phyloP scores from a whole-genome alignment of 768 basidiomycete species.

The Pleurotus giganteus region DNA sequence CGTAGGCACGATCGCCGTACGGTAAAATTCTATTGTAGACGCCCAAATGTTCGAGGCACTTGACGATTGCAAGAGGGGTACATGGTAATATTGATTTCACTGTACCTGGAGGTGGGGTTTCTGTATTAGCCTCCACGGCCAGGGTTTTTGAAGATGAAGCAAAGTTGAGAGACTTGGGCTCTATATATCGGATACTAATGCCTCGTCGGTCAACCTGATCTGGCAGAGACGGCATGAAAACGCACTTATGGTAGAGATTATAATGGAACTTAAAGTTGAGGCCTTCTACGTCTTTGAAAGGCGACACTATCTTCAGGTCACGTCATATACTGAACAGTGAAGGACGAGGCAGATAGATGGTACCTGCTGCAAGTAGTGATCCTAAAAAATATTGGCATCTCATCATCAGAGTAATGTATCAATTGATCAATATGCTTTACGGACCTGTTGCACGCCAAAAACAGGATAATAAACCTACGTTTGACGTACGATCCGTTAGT shows the following conservation, averaged over 20 bases:
- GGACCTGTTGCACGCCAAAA: conserved; percentile 83
- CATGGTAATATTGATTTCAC: conserved; percentile 98
- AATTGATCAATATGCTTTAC: conserved; percentile 20
- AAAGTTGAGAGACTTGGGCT: conserved; percentile 63
- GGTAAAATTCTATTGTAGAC: conserved; percentile 92
- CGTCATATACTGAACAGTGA: conserved; percentile 1
- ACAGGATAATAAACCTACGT: conserved; percentile 93
- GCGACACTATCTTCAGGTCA: conserved; percentile 74
- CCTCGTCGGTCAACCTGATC: too few relatives aligned
- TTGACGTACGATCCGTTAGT: neutral
- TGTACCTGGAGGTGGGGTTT: conserved; percentile 75
- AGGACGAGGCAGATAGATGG: conserved; percentile 10
- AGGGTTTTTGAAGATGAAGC: conserved; percentile 39
- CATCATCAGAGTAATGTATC: neutral
- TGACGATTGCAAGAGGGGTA: conserved; percentile 95
- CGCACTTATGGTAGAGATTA: conserved; percentile 93
- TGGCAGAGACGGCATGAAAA: neutral
- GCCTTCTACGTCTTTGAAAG: conserved; percentile 97
- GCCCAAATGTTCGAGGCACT: conserved; percentile 85
- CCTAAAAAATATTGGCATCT: conserved; percentile 50
- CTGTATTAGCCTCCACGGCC: conserved; percentile 37
- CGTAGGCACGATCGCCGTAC: conserved; percentile 94
- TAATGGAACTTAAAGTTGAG: conserved; percentile 95
- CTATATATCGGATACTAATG: conserved; percentile 93
- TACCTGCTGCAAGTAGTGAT: conserved; percentile 96